Conservation (phyloP, 805 yeast species). For the Candida germanica region DNA sequence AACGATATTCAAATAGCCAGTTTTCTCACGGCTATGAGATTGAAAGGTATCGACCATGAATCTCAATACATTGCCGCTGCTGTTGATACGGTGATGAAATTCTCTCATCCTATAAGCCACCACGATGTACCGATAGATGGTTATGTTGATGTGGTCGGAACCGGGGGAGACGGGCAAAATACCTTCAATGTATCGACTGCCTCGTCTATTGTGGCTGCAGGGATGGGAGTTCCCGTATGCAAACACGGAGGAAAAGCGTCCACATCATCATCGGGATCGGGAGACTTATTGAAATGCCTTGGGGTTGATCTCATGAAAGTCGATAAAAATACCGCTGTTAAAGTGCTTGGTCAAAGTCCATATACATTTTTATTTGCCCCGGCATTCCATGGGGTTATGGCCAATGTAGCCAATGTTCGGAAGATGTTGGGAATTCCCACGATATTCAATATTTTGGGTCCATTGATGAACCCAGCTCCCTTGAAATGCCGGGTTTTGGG, state of each 20-base stretch:
- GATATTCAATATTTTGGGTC: conserved; percentile 91
- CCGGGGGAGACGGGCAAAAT: conserved; percentile 98
- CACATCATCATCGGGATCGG: conserved; percentile 90
- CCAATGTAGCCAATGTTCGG: conserved; percentile 73
- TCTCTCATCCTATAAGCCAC: conserved; percentile 53
- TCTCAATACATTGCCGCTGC: conserved; percentile 86
- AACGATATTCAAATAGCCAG: conserved; percentile 71
- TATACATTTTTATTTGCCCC: conserved; percentile 87
- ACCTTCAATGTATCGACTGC: conserved; percentile 97
- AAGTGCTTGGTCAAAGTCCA: conserved; percentile 45
- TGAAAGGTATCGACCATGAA: conserved; percentile 73
- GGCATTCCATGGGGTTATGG: conserved; percentile 91
- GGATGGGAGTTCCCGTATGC: conserved; percentile 75
- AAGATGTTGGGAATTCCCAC: conserved; percentile 83
- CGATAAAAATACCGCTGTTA: conserved; percentile 57
- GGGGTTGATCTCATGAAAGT: conserved; percentile 81
- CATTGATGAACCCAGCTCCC: conserved; percentile 88
- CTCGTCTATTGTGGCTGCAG: conserved; percentile 91
- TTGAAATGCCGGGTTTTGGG: conserved; percentile 80
- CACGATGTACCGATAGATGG: conserved; percentile 45
- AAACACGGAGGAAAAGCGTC: conserved; percentile 98
- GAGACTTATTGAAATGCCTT: conserved; percentile 76
- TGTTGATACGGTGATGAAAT: conserved; percentile 67
- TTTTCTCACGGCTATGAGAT: conserved; percentile 74
- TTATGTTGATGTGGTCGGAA: conserved; percentile 89